These are phyloP conservation scores for Claviceps lovelessii DNA, from an alignment of 2,329 filamentous ascomycete species.

Conservation along the genomic window DNA sequence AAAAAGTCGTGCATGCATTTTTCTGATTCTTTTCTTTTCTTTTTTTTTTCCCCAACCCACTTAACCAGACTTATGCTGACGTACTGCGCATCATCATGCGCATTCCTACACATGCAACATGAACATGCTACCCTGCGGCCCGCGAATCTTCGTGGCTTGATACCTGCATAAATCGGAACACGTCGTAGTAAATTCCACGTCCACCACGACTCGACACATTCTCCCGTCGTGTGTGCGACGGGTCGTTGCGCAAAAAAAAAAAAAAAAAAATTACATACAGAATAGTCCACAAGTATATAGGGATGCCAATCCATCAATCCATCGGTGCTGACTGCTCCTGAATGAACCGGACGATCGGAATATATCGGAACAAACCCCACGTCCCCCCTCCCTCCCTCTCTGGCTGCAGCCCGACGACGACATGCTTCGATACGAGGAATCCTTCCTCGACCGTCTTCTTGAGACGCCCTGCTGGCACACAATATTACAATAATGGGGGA, in stretches of 20 bases:
- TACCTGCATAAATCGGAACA: background rate
- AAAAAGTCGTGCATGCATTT: no score
- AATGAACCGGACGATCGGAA: background rate
- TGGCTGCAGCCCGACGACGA: background rate
- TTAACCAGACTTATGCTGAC: background rate
- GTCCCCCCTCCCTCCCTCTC: no score
- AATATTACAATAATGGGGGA: background rate
- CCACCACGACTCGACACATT: background rate
- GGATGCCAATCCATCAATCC: background rate
- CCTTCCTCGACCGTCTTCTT: background rate
- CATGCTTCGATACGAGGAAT: background rate
- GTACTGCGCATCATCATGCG: background rate
- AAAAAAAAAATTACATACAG: background rate
- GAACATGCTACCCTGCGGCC: background rate
- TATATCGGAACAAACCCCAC: background rate
- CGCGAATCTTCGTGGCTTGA: background rate
- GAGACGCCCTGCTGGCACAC: background rate
- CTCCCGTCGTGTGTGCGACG: background rate
- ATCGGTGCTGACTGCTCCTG: background rate
- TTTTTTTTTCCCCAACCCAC: background rate
- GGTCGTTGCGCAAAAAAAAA: background rate
- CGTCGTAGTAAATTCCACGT: background rate
- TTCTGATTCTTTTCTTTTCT: background rate
- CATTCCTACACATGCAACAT: background rate
- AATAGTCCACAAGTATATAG: background rate